Evolutionary conservation across 139 green algal genomes (phyloP).

Genomic region (Chlorella sp.): DNA sequence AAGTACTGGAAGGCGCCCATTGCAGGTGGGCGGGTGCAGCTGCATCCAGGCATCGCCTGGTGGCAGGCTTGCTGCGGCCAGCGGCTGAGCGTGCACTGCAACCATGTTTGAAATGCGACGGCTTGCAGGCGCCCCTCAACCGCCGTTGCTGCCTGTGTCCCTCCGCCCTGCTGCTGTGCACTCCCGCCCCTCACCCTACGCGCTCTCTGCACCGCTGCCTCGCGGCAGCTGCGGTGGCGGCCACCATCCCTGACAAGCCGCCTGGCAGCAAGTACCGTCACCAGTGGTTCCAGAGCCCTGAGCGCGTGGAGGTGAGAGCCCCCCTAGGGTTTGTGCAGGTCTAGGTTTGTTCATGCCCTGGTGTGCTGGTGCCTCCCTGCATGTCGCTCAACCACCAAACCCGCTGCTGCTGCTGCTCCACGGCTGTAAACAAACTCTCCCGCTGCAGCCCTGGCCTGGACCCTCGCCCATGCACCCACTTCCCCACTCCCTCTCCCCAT

Average conservation of each 20-base stretch:
- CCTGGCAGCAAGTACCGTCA: constrained; percentile 64
- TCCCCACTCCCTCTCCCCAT: no score
- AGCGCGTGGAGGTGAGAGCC: constrained; percentile 34
- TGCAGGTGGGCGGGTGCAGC: not conserved
- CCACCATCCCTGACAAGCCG: not conserved
- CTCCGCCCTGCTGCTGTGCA: not conserved
- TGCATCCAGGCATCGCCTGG: no score
- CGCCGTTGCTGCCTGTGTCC: not conserved
- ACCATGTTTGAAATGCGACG: no score
- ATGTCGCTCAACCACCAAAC: no score
- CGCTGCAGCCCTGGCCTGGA: no score
- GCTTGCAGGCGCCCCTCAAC: no score
- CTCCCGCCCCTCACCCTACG: not conserved
- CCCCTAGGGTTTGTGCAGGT: not conserved
- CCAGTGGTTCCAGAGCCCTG: constrained; percentile 85
- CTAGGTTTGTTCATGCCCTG: not conserved
- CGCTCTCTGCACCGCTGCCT: not conserved
- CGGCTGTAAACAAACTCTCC: no score
- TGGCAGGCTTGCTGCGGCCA: no score
- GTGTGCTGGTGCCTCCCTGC: not conserved
- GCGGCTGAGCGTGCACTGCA: no score
- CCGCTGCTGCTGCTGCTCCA: no score
- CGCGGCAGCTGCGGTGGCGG: not conserved
- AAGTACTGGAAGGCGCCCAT: constrained; percentile 47
- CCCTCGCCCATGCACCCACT: no score